Conservation (phyloP, 352 stramenopile genomes). For the Globisporangium spinosum region DNA sequence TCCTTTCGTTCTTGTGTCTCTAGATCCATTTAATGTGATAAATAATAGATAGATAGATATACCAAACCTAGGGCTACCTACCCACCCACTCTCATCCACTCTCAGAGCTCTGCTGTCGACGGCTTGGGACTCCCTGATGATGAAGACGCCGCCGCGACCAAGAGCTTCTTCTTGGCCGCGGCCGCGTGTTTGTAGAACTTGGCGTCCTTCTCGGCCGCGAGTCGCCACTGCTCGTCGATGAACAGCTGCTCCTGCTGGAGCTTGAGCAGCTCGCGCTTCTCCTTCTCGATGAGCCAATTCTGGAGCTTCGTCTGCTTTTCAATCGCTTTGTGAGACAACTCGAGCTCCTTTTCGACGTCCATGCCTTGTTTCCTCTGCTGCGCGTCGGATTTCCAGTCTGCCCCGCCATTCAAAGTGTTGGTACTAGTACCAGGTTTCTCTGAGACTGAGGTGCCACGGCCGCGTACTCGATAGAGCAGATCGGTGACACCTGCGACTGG, state of each 20-base stretch:
- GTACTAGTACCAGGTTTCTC: slow-evolving; percentile 15
- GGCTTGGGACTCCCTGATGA: slow-evolving; percentile 20
- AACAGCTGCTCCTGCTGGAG: slow-evolving; percentile 77
- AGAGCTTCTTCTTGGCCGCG: slow-evolving; percentile 66
- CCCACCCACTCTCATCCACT: background rate
- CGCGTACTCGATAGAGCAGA: slow-evolving; percentile 61
- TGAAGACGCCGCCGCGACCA: slow-evolving; percentile 13
- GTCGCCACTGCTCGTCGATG: slow-evolving; percentile 65
- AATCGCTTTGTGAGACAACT: slow-evolving; percentile 74
- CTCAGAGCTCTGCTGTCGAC: slow-evolving; percentile 29
- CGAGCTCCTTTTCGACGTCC: slow-evolving; percentile 61
- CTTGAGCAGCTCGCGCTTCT: slow-evolving; percentile 76
- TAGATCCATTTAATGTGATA: slow-evolving; percentile 10
- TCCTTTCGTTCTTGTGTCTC: background rate
- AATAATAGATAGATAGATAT: slow-evolving; percentile 23
- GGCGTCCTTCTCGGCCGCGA: slow-evolving; percentile 60
- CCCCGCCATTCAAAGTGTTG: background rate
- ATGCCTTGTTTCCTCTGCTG: slow-evolving; percentile 25
- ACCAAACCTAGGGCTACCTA: background rate
- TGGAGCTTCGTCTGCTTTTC: slow-evolving; percentile 89
- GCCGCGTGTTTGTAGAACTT: slow-evolving; percentile 78
- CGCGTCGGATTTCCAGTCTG: slow-evolving; percentile 49
- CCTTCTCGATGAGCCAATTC: slow-evolving; percentile 88
- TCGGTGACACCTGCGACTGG: slow-evolving; percentile 27
- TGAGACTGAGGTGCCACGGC: slow-evolving; percentile 22